These are phyloP conservation scores for Trichocomaceae sp. DNA, from an alignment of 2,329 filamentous ascomycete genomes.

Conservation along the genomic window DNA sequence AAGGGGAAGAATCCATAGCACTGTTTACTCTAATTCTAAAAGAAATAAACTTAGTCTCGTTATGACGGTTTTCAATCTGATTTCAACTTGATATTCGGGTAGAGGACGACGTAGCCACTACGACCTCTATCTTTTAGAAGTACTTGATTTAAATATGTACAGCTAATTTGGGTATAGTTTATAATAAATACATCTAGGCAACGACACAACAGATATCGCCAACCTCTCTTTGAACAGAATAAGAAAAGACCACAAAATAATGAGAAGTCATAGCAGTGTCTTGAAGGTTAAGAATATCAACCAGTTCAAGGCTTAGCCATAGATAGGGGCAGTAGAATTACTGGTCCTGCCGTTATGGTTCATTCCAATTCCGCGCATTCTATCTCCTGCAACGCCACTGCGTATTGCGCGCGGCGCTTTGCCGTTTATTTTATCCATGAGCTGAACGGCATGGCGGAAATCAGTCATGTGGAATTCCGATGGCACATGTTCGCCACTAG, in stretches of 20 bases:
- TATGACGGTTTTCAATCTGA: too few species aligned
- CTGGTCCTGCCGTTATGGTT: not conserved
- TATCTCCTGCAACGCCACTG: not conserved
- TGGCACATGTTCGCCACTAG: slow-evolving; percentile 65
- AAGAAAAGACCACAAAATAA: not conserved
- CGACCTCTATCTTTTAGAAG: not conserved
- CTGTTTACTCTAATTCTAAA: not conserved
- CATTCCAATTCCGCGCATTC: not conserved
- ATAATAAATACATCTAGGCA: not conserved
- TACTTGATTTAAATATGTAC: not conserved
- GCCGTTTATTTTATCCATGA: slow-evolving; percentile 27
- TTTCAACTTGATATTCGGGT: not conserved
- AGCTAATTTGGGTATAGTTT: not conserved
- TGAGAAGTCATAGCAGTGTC: not conserved
- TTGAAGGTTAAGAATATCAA: not conserved
- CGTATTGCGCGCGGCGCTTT: slow-evolving; percentile 4
- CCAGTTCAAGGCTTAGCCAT: not conserved
- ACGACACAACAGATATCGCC: not conserved
- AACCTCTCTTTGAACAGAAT: not conserved
- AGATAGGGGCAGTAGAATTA: not conserved
- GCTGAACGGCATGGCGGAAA: slow-evolving; percentile 30
- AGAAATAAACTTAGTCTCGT: not conserved
- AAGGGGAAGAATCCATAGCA: slow-evolving; percentile 8
- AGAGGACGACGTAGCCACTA: not conserved
- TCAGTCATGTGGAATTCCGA: slow-evolving; percentile 31